A percentile compares a stretch with the other conserved stretches of the same genome.
These are phyloP conservation scores for Magnolia kwangsiensis DNA, from an alignment of 164 flowering plant species.

Conservation along the genomic window DNA sequence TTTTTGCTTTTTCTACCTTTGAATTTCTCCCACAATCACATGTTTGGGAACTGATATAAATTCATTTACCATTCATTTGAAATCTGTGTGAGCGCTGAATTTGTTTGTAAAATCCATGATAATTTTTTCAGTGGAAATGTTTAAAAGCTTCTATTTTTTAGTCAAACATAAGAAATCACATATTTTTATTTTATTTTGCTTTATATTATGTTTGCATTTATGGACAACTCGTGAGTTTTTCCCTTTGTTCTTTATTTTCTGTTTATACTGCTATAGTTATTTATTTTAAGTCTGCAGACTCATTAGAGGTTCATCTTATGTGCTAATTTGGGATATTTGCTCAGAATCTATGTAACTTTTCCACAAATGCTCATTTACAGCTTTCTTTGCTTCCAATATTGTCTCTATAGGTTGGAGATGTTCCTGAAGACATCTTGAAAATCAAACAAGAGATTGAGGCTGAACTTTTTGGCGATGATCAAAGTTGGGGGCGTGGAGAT, in stretches of 20 bases:
- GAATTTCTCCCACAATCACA: too few relatives aligned
- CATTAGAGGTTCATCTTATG: background rate
- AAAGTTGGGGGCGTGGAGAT: slow-evolving; percentile 68
- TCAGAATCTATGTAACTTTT: background rate
- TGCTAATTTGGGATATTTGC: background rate
- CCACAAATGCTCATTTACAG: too few relatives aligned
- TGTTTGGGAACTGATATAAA: too few relatives aligned
- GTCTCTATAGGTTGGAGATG: slow-evolving; percentile 35
- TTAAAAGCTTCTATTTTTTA: too few relatives aligned
- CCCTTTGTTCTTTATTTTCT: background rate
- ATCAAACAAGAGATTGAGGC: slow-evolving; percentile 68
- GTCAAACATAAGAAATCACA: too few relatives aligned
- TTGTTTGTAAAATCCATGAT: too few relatives aligned
- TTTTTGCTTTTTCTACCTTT: too few relatives aligned
- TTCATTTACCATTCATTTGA: too few relatives aligned
- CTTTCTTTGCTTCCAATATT: background rate
- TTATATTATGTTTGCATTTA: background rate
- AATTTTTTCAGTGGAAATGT: too few relatives aligned
- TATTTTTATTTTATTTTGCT: background rate
- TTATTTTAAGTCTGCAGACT: background rate
- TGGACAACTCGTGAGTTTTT: background rate
- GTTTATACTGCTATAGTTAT: background rate
- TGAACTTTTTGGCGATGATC: slow-evolving; percentile 76
- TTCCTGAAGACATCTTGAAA: slow-evolving; percentile 65
- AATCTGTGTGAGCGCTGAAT: too few relatives aligned